phyloP scores from a whole-genome alignment of 2,329 filamentous ascomycete genomes.

The Colletotrichum tabaci region DNA sequence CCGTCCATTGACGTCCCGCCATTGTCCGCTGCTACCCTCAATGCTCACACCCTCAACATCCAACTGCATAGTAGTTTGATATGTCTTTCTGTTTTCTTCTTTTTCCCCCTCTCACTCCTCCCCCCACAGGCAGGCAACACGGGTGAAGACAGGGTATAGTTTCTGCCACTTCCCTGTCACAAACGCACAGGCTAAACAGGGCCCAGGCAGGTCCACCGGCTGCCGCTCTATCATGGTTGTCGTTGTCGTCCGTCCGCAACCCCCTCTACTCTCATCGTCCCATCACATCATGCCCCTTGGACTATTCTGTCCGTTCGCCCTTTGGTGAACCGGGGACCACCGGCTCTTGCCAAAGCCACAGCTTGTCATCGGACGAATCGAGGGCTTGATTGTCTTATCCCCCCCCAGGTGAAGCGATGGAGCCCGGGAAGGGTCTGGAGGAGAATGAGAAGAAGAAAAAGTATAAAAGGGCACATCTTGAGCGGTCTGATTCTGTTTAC shows the following conservation, averaged over 20 bases:
- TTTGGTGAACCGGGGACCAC: slow-evolving; percentile 58
- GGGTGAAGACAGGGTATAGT: slow-evolving; percentile 41
- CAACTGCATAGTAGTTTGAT: slow-evolving; percentile 22
- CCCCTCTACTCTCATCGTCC: slow-evolving; percentile 46
- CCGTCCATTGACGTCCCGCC: slow-evolving; percentile 48
- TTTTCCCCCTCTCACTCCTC: background rate
- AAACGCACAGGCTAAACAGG: slow-evolving; percentile 40
- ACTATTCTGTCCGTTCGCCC: slow-evolving; percentile 46
- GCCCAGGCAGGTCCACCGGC: slow-evolving; percentile 46
- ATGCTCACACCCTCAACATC: slow-evolving; percentile 35
- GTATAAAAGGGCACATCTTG: slow-evolving; percentile 75
- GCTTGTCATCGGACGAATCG: slow-evolving; percentile 58
- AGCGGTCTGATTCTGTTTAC: slow-evolving; percentile 58
- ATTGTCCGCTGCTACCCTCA: slow-evolving; percentile 18
- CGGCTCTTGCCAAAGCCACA: slow-evolving; percentile 45
- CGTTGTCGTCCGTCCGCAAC: slow-evolving; percentile 46
- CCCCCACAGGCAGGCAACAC: slow-evolving; percentile 19
- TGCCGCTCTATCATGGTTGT: slow-evolving; percentile 43
- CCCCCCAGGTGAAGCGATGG: slow-evolving; percentile 49
- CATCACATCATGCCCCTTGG: slow-evolving; percentile 54
- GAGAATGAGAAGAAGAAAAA: slow-evolving; percentile 54
- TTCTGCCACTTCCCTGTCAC: slow-evolving; percentile 34
- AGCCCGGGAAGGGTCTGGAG: slow-evolving; percentile 53
- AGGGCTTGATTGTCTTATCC: slow-evolving; percentile 59
- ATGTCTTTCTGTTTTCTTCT: slow-evolving; percentile 12